These are phyloP conservation scores for Suhomyces taliae DNA, from an alignment of 1,139 yeast species.

Conservation along the genomic window DNA sequence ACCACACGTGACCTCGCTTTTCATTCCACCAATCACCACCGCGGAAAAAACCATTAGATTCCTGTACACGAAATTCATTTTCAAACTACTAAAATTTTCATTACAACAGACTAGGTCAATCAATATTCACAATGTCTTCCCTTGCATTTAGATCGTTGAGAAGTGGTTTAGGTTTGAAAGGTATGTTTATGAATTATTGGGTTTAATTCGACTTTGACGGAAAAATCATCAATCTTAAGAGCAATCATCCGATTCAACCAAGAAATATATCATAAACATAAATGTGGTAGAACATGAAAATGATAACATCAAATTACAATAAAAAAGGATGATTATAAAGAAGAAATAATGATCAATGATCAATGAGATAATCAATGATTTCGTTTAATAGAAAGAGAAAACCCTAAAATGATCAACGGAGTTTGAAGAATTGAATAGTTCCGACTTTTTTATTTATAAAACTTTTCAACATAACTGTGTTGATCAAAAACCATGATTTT, in stretches of 20 bases:
- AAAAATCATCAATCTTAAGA: not conserved
- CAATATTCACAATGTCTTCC: slow-evolving; percentile 29
- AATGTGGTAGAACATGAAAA: no score
- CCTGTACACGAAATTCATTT: slow-evolving; percentile 8
- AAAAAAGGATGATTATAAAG: no score
- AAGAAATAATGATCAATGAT: no score
- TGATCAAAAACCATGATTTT: not conserved
- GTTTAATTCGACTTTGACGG: not conserved
- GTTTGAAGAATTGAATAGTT: no score
- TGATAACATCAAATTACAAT: no score
- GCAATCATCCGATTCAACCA: not conserved
- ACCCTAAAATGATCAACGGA: no score
- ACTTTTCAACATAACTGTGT: not conserved
- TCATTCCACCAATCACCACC: slow-evolving; percentile 9
- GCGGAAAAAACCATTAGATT: slow-evolving; percentile 12
- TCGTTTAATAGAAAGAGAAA: no score
- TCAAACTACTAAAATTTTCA: slow-evolving; percentile 11
- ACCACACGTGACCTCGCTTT: slow-evolving; percentile 1
- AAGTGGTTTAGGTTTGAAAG: slow-evolving; percentile 47
- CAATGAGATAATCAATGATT: no score
- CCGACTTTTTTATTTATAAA: not conserved
- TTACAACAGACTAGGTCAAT: slow-evolving; percentile 5
- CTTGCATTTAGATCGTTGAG: slow-evolving; percentile 57
- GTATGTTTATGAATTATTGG: slow-evolving; percentile 24
- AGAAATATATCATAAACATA: no score